These are phyloP conservation scores for Gymnopus androsaceus DNA, from an alignment of 1,284 basidiomycete species.

Conservation along the genomic window DNA sequence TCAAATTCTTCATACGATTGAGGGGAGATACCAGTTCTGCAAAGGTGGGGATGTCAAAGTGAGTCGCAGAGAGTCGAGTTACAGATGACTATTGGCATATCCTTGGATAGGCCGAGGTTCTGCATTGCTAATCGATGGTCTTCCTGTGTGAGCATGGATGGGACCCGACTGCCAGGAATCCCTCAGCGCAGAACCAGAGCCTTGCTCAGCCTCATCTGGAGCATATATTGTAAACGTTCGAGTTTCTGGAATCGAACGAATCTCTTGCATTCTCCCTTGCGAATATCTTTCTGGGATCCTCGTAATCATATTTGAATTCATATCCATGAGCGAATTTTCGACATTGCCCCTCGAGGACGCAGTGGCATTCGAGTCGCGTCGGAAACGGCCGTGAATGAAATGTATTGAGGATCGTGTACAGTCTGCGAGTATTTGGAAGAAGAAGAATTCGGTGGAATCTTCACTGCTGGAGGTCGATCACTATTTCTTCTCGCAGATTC, in stretches of 20 bases:
- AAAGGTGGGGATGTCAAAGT: background rate
- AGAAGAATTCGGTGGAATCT: background rate
- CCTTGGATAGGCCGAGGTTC: background rate
- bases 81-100: background rate
- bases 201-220: slow-evolving; percentile 7
- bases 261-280: background rate
- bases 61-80: background rate
- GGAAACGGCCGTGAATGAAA: slow-evolving; percentile 13
- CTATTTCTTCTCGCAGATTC: slow-evolving; percentile 14
- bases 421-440: background rate
- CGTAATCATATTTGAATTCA: background rate
- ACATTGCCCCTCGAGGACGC: background rate
- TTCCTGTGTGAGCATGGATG: background rate
- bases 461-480: slow-evolving; percentile 2
- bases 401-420: background rate
- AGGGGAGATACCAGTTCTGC: slow-evolving; percentile 7
- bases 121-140: background rate
- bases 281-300: background rate
- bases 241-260: slow-evolving; percentile 14
- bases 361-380: slow-evolving; percentile 4
- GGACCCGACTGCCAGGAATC: slow-evolving; percentile 18
- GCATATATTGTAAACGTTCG: background rate
- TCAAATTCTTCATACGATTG: too few species aligned
- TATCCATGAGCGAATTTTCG: slow-evolving; percentile 10
- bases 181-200: slow-evolving; percentile 9